A percentile compares a stretch with the other conserved stretches of the same genome.
Conservation (phyloP, 2,329 filamentous ascomycete genomes). For the Arthroderma uncinatum region DNA sequence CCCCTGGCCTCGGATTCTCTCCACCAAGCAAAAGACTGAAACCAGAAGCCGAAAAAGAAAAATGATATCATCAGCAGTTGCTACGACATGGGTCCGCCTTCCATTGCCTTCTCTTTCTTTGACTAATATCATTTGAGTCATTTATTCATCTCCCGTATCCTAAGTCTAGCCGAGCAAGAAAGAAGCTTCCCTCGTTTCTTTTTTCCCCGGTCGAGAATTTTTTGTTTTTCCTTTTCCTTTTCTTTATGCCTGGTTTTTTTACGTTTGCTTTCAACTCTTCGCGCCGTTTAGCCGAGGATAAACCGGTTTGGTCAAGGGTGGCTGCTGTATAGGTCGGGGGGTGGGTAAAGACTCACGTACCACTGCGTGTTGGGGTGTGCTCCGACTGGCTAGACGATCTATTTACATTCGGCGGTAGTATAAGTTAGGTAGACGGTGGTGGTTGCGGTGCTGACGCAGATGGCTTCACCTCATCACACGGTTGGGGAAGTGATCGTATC, state of each 20-base stretch:
- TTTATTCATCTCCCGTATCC: not conserved
- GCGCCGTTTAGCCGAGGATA: constrained; percentile 3
- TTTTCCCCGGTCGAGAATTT: not conserved
- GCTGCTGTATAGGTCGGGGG: not conserved
- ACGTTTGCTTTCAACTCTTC: not conserved
- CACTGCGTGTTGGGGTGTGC: not conserved
- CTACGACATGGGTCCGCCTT: not conserved
- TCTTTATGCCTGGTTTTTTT: not conserved
- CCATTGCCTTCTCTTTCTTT: not conserved
- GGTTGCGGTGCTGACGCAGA: not conserved
- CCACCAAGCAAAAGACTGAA: not conserved
- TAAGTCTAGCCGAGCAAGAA: not conserved
- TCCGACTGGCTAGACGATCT: not conserved
- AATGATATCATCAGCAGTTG: not conserved
- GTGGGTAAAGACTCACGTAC: not conserved
- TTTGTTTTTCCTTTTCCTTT: not conserved
- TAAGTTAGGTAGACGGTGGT: not conserved
- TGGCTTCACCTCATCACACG: not conserved
- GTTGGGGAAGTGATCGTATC: not conserved
- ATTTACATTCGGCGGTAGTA: not conserved
- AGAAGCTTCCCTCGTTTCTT: constrained; percentile 1
- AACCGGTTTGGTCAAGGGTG: constrained; percentile 5
- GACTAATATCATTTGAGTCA: not conserved
- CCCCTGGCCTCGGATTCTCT: not conserved
- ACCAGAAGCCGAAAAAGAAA: not conserved